phyloP scores from a whole-genome alignment of 306 rosid species.

The Parietaria judaica region DNA sequence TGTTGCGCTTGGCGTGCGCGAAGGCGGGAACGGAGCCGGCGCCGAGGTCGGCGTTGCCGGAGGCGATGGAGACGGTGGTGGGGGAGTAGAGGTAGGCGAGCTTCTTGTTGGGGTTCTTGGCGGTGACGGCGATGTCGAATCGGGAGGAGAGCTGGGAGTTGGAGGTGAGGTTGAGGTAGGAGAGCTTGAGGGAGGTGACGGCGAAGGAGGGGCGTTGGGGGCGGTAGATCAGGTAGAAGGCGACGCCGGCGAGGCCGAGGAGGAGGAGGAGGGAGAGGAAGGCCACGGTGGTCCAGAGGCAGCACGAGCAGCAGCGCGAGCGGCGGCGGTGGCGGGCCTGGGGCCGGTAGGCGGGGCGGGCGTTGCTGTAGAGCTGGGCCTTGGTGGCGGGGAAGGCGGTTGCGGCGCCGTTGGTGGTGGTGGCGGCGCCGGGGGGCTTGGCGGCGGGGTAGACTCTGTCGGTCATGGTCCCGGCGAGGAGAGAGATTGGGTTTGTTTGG shows the following conservation, averaged over 20 bases:
- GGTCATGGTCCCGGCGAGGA: slow-evolving; percentile 31
- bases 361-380: slow-evolving; percentile 53
- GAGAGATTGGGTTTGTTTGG: not conserved
- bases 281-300: slow-evolving; percentile 42
- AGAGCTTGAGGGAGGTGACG: slow-evolving; percentile 28
- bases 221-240: slow-evolving; percentile 55
- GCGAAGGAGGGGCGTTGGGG: slow-evolving; percentile 40
- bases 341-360: slow-evolving; percentile 74
- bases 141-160: slow-evolving; percentile 28
- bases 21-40: slow-evolving; percentile 38
- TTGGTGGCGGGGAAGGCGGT: slow-evolving; percentile 50
- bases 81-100: slow-evolving; percentile 34
- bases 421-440: slow-evolving; percentile 24
- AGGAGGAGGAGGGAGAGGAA: slow-evolving; percentile 45
- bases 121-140: slow-evolving; percentile 36
- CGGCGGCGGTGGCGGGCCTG: slow-evolving; percentile 42
- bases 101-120: slow-evolving; percentile 48
- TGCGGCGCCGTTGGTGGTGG: slow-evolving; percentile 18
- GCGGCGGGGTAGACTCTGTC: slow-evolving; percentile 59
- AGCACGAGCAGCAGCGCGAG: slow-evolving; percentile 50
- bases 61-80: slow-evolving; percentile 18
- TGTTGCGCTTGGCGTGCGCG: slow-evolving; percentile 52
- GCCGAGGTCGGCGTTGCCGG: slow-evolving; percentile 34
- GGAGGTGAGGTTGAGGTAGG: slow-evolving; percentile 28
- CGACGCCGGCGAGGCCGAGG: slow-evolving; percentile 34